Percentiles rank a stretch among this genome's conserved stretches.
Conservation (phyloP, 1,284 basidiomycete genomes). For the Limonomyces culmigenus region DNA sequence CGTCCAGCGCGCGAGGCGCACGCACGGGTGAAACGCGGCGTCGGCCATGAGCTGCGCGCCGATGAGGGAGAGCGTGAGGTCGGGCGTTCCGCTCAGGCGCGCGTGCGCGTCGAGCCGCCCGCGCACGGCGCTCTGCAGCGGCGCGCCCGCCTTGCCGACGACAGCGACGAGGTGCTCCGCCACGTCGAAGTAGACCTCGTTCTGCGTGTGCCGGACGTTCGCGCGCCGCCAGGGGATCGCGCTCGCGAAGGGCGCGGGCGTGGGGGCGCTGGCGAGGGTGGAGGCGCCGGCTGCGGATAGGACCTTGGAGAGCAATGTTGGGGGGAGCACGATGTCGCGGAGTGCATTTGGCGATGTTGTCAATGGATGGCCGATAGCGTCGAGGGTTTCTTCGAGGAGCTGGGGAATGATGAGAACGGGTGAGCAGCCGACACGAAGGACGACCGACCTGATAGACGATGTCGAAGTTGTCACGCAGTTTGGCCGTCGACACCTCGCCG, state of each 20-base stretch:
- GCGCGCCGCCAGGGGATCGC: slow-evolving; percentile 90
- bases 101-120: slow-evolving; percentile 74
- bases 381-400: slow-evolving; percentile 91
- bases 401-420: slow-evolving; percentile 14
- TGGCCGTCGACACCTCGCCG: slow-evolving; percentile 51
- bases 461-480: slow-evolving; percentile 87
- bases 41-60: slow-evolving; percentile 65
- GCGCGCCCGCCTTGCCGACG: slow-evolving; percentile 58
- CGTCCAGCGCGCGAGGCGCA: slow-evolving; percentile 70
- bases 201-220: slow-evolving; percentile 72
- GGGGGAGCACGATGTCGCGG: slow-evolving; percentile 83
- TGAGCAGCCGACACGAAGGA: background rate
- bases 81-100: slow-evolving; percentile 78
- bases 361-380: slow-evolving; percentile 80
- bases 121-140: slow-evolving; percentile 58
- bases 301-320: slow-evolving; percentile 44
- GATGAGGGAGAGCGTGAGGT: slow-evolving; percentile 66
- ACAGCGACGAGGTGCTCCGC: slow-evolving; percentile 73
- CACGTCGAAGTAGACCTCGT: slow-evolving; percentile 92
- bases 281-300: slow-evolving; percentile 35
- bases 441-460: slow-evolving; percentile 74
- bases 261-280: slow-evolving; percentile 21
- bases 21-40: slow-evolving; percentile 81
- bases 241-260: slow-evolving; percentile 67
- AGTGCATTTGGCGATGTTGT: slow-evolving; percentile 90